Evolutionary conservation across 1,139 yeast genomes (phyloP), one percentile per base, ranked within the genome.

Genomic region (Pneumocystis jirovecii): DNA sequence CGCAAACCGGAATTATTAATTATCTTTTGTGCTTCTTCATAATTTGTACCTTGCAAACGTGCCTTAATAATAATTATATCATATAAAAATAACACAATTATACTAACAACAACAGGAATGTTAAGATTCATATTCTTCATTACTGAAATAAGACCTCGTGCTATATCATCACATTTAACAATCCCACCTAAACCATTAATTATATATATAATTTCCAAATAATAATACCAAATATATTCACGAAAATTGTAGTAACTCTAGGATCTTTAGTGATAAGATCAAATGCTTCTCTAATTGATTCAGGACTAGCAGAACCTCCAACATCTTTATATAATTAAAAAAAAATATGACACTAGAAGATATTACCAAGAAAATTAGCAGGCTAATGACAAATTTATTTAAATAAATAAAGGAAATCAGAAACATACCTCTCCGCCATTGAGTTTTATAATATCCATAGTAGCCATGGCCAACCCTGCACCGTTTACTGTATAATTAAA

Each of bases 391-490:
- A 25, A 25, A 10, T 25, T 25, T 50, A 25, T 50, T 50, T 40
- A 40, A 40, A 25, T 25, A 50, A 10, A 25, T 25, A 50, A 50
- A 4, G 25, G 12, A 12, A 25, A 44, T 17, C 4, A 25, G 10
- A 50, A 50, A 50, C 57, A 50, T n/a, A 50, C 57, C n/a, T 85
- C 89, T 77, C 99, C 99, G 74, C 97, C 97, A 81, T 90, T 88
- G 74, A 95, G 84, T 82, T 95, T 91, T 82, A 93, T 89, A 77
- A 95, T 95, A 79, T 93, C 99, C 97, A 93, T 91, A 71, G 99
- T 93, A 74, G 99, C 98, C 99, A 93, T 93, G 74, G 99, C 99
- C 75, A 93, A 85, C 79, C 99, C 99, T 67, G 99, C 99, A 81
- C 99, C 99, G 78, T 93, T 93, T 76, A 93, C 99, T 50, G 64